Base-by-base conservation (phyloP, 2,329 filamentous ascomycete genomes). In the Rhynchosporium agropyri region DNA sequence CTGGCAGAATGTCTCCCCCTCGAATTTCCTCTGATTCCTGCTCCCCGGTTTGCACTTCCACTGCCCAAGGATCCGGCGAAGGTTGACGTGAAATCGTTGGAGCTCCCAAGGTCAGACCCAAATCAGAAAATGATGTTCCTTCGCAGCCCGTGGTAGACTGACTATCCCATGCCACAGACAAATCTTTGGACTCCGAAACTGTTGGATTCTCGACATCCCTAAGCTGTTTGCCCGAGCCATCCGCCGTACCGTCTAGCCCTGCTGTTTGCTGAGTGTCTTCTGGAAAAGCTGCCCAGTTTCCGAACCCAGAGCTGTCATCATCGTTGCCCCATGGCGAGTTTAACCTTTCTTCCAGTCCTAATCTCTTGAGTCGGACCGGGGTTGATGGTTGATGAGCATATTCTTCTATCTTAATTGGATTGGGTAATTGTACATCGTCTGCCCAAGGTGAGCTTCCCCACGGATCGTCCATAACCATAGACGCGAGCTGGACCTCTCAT, bases 391-490 rank as follows among this genome's bases (percentile, higher is more conserved):
- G 61, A 33, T 38, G 58, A 51, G 63, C 48, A 42, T 59, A 59
- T 58, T 65, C 57, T 43, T 59, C 46, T 50, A 61, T 61, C 48
- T 63, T 63, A 50, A 58, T 62, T 51, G 68, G 57, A 12, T 59
- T 57, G 46, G 63, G 58, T 38, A 61, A 54, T 63, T 69, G 64
- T 55, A 63, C 48, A 65, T 74, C 73, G 61, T 76, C 75, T 67
- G 75, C 75, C 75, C 75, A 77, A 36, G 75, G 75, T 60, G 74
- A 77, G 36, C 33, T 42, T 67, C 74, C 73, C 75, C 75, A 77
- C 63, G 73, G 72, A 67, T 76, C 74, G 68, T 75, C 74, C 74
- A 76, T 76, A 68, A 67, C 70, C 65, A 68, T 69, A 67, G 58
- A 54, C 63, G 60, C 62, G 62, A 61, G 63, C 61, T 62, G 40